Evolutionary conservation across 768 basidiomycete species (phyloP).

Genomic region (Russula ochroleuca): DNA sequence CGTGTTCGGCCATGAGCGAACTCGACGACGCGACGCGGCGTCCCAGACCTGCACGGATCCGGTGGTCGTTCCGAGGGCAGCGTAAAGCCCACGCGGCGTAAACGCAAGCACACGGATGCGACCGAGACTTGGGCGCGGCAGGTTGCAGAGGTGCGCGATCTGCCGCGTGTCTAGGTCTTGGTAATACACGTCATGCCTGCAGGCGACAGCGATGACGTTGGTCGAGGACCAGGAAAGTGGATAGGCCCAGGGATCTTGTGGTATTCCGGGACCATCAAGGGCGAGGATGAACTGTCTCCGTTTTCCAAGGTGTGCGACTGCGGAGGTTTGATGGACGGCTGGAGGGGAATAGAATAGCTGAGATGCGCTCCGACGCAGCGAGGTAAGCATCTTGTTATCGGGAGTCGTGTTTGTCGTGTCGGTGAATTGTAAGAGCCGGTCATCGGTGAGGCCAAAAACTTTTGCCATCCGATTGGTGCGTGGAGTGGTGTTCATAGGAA

Average conservation of each 20-base stretch:
- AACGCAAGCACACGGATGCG: constrained; percentile 49
- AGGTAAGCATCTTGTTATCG: constrained; percentile 42
- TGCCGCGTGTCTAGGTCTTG: constrained; percentile 55
- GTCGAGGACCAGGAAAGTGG: constrained; percentile 58
- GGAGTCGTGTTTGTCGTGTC: constrained; percentile 37
- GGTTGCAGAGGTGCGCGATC: constrained; percentile 49
- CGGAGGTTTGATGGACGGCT: constrained; percentile 42
- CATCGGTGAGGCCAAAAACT: constrained; percentile 55
- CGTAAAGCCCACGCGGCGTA: constrained; percentile 42
- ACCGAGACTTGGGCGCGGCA: constrained; percentile 36
- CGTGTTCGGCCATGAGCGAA: constrained; percentile 37
- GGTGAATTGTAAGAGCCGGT: constrained; percentile 50
- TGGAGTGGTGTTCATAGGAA: constrained; percentile 60
- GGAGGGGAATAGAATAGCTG: constrained; percentile 43
- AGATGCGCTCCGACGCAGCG: constrained; percentile 51
- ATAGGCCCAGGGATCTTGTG: constrained; percentile 49
- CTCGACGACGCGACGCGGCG: constrained; percentile 34
- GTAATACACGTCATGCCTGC: constrained; percentile 54
- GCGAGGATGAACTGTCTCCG: constrained; percentile 53
- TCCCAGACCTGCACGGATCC: constrained; percentile 58
- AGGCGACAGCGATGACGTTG: constrained; percentile 61
- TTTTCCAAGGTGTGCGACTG: constrained; percentile 52
- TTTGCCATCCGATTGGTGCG: constrained; percentile 64
- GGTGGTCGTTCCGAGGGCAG: constrained; percentile 50
- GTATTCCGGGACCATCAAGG: constrained; percentile 62